phyloP scores from a whole-genome alignment of 2,329 filamentous ascomycete species.

The Penicillium janthinellum region DNA sequence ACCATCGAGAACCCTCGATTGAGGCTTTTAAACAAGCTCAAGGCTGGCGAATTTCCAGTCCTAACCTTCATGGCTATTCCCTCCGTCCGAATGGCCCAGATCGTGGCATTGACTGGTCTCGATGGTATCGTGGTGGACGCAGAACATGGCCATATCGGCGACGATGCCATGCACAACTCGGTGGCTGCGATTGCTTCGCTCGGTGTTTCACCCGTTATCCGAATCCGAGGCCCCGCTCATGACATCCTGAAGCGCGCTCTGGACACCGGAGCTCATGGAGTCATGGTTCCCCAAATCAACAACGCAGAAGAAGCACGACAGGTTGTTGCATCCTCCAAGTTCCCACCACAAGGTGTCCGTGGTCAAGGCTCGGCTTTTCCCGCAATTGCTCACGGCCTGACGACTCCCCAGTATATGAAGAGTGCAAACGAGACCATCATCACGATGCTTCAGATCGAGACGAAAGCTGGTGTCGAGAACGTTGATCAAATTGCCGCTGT shows the following conservation, averaged over 20 bases:
- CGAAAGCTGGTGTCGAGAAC: slow-evolving; percentile 41
- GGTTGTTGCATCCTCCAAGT: slow-evolving; percentile 32
- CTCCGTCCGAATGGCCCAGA: slow-evolving; percentile 24
- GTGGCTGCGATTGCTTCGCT: slow-evolving; percentile 29
- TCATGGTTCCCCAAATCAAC: slow-evolving; percentile 41
- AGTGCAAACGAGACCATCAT: slow-evolving; percentile 38
- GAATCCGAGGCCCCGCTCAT: slow-evolving; percentile 20
- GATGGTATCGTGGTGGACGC: slow-evolving; percentile 29
- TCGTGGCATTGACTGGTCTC: slow-evolving; percentile 24
- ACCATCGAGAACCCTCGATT: slow-evolving; percentile 16
- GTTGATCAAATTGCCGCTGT: slow-evolving; percentile 45
- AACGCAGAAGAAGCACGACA: slow-evolving; percentile 51
- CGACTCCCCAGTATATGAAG: slow-evolving; percentile 36
- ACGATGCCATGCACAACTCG: slow-evolving; percentile 34
- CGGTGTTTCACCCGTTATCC: slow-evolving; percentile 29
- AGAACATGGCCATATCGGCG: slow-evolving; percentile 33
- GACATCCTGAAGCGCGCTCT: slow-evolving; percentile 32
- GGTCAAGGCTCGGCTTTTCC: slow-evolving; percentile 34
- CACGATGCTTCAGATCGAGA: slow-evolving; percentile 45
- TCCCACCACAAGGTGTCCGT: slow-evolving; percentile 33
- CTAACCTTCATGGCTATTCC: slow-evolving; percentile 26
- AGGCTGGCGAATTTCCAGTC: slow-evolving; percentile 18
- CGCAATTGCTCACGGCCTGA: slow-evolving; percentile 37
- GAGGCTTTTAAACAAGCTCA: slow-evolving; percentile 20
- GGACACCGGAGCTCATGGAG: slow-evolving; percentile 47